phyloP scores from a whole-genome alignment of 2,329 filamentous ascomycete species.

The Calonectria pteridis region DNA sequence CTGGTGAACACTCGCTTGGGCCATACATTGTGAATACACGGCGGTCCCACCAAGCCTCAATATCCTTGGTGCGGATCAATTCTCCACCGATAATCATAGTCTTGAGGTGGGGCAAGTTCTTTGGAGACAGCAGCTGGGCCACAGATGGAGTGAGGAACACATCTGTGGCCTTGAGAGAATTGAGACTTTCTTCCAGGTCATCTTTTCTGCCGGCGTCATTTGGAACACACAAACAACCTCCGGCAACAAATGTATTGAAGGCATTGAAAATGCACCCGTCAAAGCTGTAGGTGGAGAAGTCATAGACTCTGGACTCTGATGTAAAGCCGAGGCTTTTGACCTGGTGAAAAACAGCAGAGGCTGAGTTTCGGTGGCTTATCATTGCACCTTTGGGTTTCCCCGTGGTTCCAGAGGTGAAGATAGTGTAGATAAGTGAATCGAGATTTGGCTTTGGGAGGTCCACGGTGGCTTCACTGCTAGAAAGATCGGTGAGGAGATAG shows the following conservation, averaged over 20 bases:
- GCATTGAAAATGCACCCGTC: conserved; percentile 30
- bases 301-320: conserved; percentile 29
- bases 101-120: neutral
- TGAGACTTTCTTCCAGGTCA: conserved; percentile 45
- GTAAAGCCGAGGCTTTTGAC: neutral
- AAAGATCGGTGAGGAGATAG: neutral
- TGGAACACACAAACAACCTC: conserved; percentile 65
- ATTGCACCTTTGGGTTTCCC: conserved; percentile 27
- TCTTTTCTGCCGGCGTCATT: conserved; percentile 64
- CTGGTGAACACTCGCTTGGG: neutral
- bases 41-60: neutral
- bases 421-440: neutral
- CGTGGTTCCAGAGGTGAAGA: conserved; percentile 31
- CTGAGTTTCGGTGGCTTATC: conserved; percentile 25
- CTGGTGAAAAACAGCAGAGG: conserved; percentile 25
- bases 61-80: neutral
- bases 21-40: neutral
- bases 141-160: conserved; percentile 58
- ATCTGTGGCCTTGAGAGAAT: conserved; percentile 31
- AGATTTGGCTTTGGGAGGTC: neutral
- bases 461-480: too few species aligned
- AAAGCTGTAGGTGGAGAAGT: conserved; percentile 40
- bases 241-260: conserved; percentile 38
- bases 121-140: conserved; percentile 55
- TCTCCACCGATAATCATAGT: neutral